These are phyloP conservation scores for Guadua angustifolia DNA, from an alignment of 176 grass and related monocot genomes.

Conservation along the genomic window DNA sequence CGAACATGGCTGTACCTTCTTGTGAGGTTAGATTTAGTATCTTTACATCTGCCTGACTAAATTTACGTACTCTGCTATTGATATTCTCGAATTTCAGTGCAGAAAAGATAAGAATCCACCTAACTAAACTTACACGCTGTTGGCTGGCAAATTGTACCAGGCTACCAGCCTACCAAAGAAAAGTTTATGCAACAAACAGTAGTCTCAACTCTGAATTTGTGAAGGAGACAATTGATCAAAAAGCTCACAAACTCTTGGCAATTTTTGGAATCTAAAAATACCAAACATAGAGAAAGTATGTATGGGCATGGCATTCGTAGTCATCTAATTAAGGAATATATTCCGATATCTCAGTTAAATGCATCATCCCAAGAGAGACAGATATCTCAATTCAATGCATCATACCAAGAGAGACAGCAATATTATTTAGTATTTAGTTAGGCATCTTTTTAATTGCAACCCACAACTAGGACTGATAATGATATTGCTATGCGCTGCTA, in stretches of 20 bases:
- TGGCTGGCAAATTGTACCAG: neutral
- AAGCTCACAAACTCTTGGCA: neutral
- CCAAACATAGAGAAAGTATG: neutral
- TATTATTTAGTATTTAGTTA: neutral
- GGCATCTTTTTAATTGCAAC: neutral
- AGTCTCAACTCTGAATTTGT: neutral
- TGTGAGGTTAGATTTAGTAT: slow-evolving; percentile 49
- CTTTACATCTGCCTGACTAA: neutral
- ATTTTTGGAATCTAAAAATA: neutral
- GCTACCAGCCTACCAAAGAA: neutral
- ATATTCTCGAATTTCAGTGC: neutral
- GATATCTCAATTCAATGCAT: neutral
- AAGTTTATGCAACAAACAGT: neutral
- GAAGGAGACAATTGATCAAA: neutral
- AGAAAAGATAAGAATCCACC: neutral
- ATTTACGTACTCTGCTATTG: neutral
- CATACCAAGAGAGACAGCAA: neutral
- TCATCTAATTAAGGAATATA: neutral
- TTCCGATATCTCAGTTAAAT: neutral
- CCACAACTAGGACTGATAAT: neutral
- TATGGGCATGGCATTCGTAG: neutral
- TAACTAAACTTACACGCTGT: neutral
- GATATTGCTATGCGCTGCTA: neutral
- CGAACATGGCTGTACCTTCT: slow-evolving; percentile 40
- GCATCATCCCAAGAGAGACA: neutral